phyloP scores from a whole-genome alignment of 2,329 filamentous ascomycete species.

The Phymatotrichopsis omnivora region DNA sequence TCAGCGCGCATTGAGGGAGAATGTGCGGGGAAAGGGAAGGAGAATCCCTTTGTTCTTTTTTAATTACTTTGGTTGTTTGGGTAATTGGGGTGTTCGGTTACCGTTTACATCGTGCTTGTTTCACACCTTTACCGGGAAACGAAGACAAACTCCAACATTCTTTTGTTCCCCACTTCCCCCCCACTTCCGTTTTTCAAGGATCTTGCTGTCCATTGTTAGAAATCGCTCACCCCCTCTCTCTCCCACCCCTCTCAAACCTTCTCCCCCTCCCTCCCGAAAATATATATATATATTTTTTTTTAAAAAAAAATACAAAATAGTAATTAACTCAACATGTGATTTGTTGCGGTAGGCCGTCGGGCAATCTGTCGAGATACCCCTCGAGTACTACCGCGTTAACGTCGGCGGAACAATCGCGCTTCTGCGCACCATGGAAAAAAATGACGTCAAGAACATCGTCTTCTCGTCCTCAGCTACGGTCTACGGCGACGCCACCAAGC shows the following conservation, averaged over 20 bases:
- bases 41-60: background rate
- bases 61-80: background rate
- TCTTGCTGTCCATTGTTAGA: background rate
- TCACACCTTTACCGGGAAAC: background rate
- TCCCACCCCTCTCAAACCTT: too few species aligned
- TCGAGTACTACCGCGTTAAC: slow-evolving; percentile 97
- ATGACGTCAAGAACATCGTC: slow-evolving; percentile 93
- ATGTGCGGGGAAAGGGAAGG: background rate
- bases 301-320: too few species aligned
- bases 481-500: slow-evolving; percentile 92
- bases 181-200: background rate
- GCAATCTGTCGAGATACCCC: slow-evolving; percentile 83
- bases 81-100: background rate
- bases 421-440: slow-evolving; percentile 72
- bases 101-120: background rate
- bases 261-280: slow-evolving; percentile 12
- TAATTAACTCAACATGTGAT: too few species aligned
- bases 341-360: slow-evolving; percentile 98
- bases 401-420: slow-evolving; percentile 85
- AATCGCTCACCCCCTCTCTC: slow-evolving; percentile 4
- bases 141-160: too few species aligned
- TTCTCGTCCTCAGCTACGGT: slow-evolving; percentile 98
- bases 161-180: background rate
- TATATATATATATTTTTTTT: slow-evolving; percentile 5
- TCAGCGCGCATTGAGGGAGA: background rate